Evolutionary conservation across 768 basidiomycete species (phyloP).

Genomic region (Tephrocybe sp.): DNA sequence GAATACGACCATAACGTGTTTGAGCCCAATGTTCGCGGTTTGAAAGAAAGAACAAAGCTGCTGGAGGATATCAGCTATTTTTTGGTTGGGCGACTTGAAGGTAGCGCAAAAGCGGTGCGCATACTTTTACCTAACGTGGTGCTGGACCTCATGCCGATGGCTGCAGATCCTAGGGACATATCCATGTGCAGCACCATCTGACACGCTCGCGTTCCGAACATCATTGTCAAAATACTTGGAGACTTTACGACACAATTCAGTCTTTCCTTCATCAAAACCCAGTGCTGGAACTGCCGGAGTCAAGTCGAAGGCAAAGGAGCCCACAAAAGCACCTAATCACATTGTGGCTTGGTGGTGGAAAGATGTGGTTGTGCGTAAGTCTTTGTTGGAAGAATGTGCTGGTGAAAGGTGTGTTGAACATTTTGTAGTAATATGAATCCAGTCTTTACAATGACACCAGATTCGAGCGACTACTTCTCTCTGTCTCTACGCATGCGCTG

Average conservation of each 20-base stretch:
- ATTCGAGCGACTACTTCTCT: constrained; percentile 49
- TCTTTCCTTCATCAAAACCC: constrained; percentile 28
- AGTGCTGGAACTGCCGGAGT: constrained; percentile 5
- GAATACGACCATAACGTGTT: constrained; percentile 52
- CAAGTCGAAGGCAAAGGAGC: constrained; percentile 17
- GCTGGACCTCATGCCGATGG: not conserved
- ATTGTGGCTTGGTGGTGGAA: constrained; percentile 54
- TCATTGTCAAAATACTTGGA: constrained; percentile 52
- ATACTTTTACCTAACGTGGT: too few species aligned
- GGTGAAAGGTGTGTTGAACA: constrained; percentile 40
- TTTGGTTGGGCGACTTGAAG: constrained; percentile 43
- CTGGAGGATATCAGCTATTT: constrained; percentile 55
- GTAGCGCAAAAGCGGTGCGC: constrained; percentile 28
- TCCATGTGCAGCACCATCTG: constrained; percentile 51
- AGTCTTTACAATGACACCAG: constrained; percentile 24
- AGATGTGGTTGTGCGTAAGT: constrained; percentile 53
- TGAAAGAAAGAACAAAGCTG: constrained; percentile 47
- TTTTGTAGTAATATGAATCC: not conserved
- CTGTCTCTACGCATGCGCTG: constrained; percentile 51
- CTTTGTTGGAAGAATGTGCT: constrained; percentile 51
- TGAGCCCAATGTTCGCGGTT: constrained; percentile 38
- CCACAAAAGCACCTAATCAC: not conserved
- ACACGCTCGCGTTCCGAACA: constrained; percentile 48
- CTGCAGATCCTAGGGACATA: constrained; percentile 48
- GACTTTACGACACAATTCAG: constrained; percentile 35